A percentile compares a stretch with the other conserved stretches of the same genome.
phyloP scores from a whole-genome alignment of 179 eudicot species.

The Vitellaria paradoxa region DNA sequence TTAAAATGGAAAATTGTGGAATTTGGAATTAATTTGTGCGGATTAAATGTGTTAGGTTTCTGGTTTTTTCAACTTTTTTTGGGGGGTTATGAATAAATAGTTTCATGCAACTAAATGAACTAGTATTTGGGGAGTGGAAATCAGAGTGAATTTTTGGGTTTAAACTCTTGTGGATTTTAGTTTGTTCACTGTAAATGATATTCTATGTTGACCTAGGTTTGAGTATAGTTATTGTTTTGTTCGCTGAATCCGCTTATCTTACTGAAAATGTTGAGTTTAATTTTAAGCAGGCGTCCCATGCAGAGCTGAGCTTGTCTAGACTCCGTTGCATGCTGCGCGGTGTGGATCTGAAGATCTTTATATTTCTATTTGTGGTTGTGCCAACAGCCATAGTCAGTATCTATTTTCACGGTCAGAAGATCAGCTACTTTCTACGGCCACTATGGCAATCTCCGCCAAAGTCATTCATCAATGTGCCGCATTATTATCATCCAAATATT shows the following conservation, averaged over 20 bases:
- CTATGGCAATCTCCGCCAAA: constrained; percentile 47
- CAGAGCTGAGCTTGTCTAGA: constrained; percentile 26
- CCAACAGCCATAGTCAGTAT: constrained; percentile 27
- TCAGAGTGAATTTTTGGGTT: not conserved
- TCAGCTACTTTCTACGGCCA: constrained; percentile 40
- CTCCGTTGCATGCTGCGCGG: constrained; percentile 32
- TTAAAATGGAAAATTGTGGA: too few species aligned
- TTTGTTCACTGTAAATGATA: not conserved
- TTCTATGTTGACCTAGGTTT: not conserved
- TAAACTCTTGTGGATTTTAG: not conserved
- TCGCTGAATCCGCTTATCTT: not conserved
- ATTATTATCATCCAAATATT: constrained; percentile 39
- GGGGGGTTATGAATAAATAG: not conserved
- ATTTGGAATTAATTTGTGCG: not conserved
- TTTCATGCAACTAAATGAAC: not conserved
- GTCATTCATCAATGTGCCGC: constrained; percentile 33
- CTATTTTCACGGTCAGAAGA: constrained; percentile 44
- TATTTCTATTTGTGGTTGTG: constrained; percentile 27
- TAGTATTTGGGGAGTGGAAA: not conserved
- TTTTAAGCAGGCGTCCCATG: constrained; percentile 21
- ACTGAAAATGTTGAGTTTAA: constrained; percentile 1
- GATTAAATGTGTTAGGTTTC: not conserved
- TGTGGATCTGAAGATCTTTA: constrained; percentile 21
- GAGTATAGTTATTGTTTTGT: not conserved
- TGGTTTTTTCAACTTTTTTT: too few species aligned